Evolutionary conservation across 768 basidiomycete species (phyloP).

Genomic region (Phlegmacium glaucopus): DNA sequence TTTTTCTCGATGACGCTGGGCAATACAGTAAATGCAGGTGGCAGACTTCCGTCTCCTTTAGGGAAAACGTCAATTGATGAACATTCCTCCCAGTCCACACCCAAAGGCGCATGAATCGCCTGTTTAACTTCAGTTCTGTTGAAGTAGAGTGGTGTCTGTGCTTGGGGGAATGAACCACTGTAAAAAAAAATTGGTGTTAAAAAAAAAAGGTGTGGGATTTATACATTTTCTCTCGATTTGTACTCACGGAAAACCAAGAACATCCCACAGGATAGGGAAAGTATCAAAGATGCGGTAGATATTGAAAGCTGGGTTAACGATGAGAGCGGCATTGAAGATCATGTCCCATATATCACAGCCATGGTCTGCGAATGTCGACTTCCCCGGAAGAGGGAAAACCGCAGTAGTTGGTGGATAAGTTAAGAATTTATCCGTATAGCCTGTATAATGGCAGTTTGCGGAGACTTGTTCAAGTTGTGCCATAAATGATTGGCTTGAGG

Average conservation of each 20-base stretch:
- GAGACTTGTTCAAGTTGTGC: slow-evolving; percentile 51
- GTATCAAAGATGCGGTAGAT: slow-evolving; percentile 78
- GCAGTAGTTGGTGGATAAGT: slow-evolving; percentile 67
- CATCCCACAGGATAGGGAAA: slow-evolving; percentile 73
- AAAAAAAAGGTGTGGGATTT: neutral
- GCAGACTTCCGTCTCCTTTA: slow-evolving; percentile 55
- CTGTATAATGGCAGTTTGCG: slow-evolving; percentile 55
- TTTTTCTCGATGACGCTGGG: slow-evolving; percentile 78
- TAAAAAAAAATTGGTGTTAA: neutral
- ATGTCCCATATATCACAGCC: slow-evolving; percentile 69
- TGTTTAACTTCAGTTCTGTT: slow-evolving; percentile 63
- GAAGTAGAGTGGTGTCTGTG: slow-evolving; percentile 68
- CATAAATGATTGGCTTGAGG: slow-evolving; percentile 58
- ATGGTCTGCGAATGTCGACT: slow-evolving; percentile 37
- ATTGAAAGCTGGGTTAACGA: slow-evolving; percentile 73
- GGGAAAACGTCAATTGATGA: slow-evolving; percentile 56
- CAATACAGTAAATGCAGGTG: slow-evolving; percentile 61
- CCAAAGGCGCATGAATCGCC: slow-evolving; percentile 66
- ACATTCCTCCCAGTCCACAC: slow-evolving; percentile 64
- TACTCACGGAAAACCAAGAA: slow-evolving; percentile 77
- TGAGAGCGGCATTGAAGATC: slow-evolving; percentile 59
- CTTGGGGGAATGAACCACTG: slow-evolving; percentile 54
- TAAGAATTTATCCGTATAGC: slow-evolving; percentile 58
- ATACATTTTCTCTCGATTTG: neutral
- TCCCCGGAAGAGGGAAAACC: slow-evolving; percentile 66